Percentiles rank a stretch among this genome's conserved stretches.
Evolutionary conservation across 441 rosid genomes (phyloP).

Genomic region (Geranium incanum): DNA sequence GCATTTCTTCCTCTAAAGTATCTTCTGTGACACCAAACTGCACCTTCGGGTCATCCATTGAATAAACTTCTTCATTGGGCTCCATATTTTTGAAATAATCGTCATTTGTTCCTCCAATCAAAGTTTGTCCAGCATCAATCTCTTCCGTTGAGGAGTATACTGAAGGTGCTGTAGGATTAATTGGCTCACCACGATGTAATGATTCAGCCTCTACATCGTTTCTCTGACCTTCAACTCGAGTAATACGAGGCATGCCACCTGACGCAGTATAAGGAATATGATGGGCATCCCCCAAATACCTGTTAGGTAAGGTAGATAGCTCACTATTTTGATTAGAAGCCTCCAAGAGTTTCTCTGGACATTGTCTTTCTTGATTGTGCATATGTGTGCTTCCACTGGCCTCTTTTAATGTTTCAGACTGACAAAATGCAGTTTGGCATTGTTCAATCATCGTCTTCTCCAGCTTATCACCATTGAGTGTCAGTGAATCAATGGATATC

Average conservation of each 20-base stretch:
- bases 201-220: conserved; percentile 26
- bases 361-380: conserved; percentile 15
- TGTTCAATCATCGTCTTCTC: conserved; percentile 23
- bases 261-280: conserved; percentile 22
- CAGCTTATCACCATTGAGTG: conserved; percentile 19
- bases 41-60: conserved; percentile 19
- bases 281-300: conserved; percentile 24
- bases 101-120: conserved; percentile 29
- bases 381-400: conserved; percentile 12
- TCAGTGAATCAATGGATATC: conserved; percentile 26
- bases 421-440: conserved; percentile 17
- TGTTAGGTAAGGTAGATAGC: conserved; percentile 29
- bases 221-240: conserved; percentile 26
- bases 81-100: conserved; percentile 14
- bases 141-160: conserved; percentile 23
- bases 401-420: conserved; percentile 22
- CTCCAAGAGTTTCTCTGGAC: conserved; percentile 26
- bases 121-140: conserved; percentile 25
- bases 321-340: conserved; percentile 27
- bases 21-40: conserved; percentile 40
- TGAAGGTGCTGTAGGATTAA: conserved; percentile 22
- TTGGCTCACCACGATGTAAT: conserved; percentile 26
- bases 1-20: conserved; percentile 69
- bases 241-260: conserved; percentile 20
- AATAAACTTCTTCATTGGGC: conserved; percentile 24